Percentiles rank a stretch among this genome's conserved stretches.
These are phyloP conservation scores for Colletotrichum kahawae DNA, from an alignment of 2,329 filamentous ascomycete species.

Conservation along the genomic window DNA sequence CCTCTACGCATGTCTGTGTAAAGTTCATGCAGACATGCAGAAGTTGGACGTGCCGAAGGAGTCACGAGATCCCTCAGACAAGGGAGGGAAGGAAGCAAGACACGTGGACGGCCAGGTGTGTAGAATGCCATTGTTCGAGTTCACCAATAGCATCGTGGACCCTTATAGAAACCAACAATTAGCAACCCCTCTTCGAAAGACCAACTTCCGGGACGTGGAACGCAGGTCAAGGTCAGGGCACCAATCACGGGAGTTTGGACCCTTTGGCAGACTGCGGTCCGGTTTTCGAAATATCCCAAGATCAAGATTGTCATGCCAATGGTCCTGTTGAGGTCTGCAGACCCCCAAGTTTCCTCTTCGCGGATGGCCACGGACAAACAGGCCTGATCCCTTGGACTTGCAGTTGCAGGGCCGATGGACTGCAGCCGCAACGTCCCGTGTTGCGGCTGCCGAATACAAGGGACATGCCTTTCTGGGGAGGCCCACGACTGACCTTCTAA, in stretches of 20 bases:
- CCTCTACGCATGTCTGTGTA: background rate
- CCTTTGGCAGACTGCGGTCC: background rate
- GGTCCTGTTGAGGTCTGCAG: background rate
- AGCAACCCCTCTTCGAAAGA: background rate
- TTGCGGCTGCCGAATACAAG: constrained; percentile 8
- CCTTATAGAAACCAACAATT: background rate
- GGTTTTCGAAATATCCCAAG: background rate
- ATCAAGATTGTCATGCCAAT: background rate
- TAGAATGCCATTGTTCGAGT: background rate
- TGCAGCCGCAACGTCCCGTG: background rate
- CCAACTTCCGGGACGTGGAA: background rate
- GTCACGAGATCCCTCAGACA: background rate
- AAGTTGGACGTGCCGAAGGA: background rate
- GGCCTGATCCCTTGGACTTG: background rate
- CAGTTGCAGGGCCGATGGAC: background rate
- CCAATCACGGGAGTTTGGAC: background rate
- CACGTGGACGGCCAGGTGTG: background rate
- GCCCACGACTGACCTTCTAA: background rate
- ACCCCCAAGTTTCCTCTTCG: background rate
- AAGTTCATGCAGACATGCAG: background rate
- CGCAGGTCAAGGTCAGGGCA: background rate
- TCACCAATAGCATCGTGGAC: background rate
- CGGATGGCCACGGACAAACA: background rate
- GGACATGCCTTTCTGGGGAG: constrained; percentile 9
- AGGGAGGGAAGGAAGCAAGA: background rate